Base-by-base conservation (phyloP, 306 rosid genomes). In the Chamaecrista fasciculata region DNA sequence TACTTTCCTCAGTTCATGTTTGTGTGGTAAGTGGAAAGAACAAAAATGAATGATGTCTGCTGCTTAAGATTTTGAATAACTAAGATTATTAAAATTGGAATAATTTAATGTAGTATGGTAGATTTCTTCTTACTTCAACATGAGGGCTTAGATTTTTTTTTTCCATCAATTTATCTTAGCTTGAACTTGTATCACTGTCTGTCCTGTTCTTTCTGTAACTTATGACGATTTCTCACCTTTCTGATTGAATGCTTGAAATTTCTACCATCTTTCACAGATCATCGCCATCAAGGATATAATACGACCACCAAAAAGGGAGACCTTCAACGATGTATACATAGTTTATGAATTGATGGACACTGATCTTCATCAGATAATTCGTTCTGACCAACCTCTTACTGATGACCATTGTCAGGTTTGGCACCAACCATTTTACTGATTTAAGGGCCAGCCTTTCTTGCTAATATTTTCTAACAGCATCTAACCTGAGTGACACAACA, bases 291-390 rank as follows among this genome's bases (percentile, higher is more conserved):
- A 80, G 80, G 99, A 94, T 79, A 82, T 90, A 47, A 74, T 94
- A 66, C 83, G 92, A 51, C 99, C 99, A 12, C 96, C 97, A 34
- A 78, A 77, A 60, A 84, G 79, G 79, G 96, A 91, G 47, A 68
- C 80, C 53, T 91, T 91, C 76, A 94, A 94, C 49, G 96, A 94
- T 69, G 97, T 91, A 75, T 94, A 94, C 74, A 88, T 91, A 76
- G 99, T 94, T 70, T 94, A 86, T 69, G 99, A 94, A 75, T 74
- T 94, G 80, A 94, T 94, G 99, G 99, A 94, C 79, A 91, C 96
- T 29, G 99, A 94, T 80, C 99, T 94, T 82, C 96, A 91, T 75
- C 91, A 84, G 64, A 81, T 86, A 56, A 85, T 94, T 84, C 92
- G 92, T 61, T 88, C 96, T 55, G 84, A 84, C 55, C 99, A 94